These are phyloP conservation scores for Brassica juncea DNA, from an alignment of 345 rosid species.

Conservation along the genomic window DNA sequence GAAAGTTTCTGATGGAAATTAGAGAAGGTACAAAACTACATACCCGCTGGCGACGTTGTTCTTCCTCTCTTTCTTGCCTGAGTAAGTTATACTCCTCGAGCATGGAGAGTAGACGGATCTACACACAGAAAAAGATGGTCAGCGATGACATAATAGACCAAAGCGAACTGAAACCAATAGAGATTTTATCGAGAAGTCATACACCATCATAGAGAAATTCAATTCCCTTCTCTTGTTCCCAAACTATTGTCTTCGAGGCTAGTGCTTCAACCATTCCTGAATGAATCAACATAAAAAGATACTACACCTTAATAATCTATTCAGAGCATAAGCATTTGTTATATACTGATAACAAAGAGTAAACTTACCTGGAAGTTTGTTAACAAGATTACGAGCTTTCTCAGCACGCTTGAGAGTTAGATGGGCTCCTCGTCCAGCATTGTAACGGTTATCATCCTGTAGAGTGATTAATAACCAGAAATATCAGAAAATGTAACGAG, in stretches of 20 bases:
- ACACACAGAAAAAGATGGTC: conserved; percentile 22
- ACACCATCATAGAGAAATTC: conserved; percentile 90
- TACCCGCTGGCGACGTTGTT: conserved; percentile 83
- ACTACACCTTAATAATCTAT: background rate
- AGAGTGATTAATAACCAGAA: conserved; percentile 17
- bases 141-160: background rate
- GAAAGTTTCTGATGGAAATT: background rate
- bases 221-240: too few relatives aligned
- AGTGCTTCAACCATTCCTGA: conserved; percentile 88
- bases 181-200: conserved; percentile 33
- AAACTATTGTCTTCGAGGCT: conserved; percentile 48
- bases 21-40: background rate
- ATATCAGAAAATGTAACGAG: background rate
- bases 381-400: conserved; percentile 91
- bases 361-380: conserved; percentile 80
- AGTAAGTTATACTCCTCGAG: conserved; percentile 76
- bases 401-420: conserved; percentile 95
- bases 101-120: conserved; percentile 88
- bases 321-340: background rate
- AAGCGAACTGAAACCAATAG: too few relatives aligned
- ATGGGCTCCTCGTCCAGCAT: conserved; percentile 98
- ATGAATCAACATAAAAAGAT: background rate
- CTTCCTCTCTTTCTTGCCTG: conserved; percentile 93
- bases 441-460: conserved; percentile 94
- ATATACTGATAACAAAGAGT: background rate